These are phyloP conservation scores for Fagus sylvatica DNA, from an alignment of 306 rosid species.

Conservation along the genomic window DNA sequence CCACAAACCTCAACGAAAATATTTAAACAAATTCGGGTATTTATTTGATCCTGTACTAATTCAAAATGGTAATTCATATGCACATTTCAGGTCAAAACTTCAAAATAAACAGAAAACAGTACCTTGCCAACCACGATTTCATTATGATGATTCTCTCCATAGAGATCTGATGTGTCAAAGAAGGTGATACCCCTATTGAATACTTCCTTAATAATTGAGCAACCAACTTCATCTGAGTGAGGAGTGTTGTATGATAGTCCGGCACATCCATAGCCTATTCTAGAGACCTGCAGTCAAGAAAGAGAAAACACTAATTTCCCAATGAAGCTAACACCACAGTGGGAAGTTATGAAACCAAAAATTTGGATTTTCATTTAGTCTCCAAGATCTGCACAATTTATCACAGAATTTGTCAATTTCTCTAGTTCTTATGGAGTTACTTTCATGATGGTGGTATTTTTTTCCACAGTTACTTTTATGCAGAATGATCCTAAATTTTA, in stretches of 20 bases:
- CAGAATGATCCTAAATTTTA: no score
- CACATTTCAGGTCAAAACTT: not conserved
- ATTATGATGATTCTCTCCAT: slow-evolving; percentile 60
- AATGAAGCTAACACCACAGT: not conserved
- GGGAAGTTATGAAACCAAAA: not conserved
- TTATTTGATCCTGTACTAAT: no score
- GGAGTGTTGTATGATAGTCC: slow-evolving; percentile 66
- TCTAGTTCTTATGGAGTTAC: not conserved
- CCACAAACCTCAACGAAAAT: no score
- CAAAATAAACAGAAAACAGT: not conserved
- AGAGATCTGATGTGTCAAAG: slow-evolving; percentile 64
- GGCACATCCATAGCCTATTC: slow-evolving; percentile 81
- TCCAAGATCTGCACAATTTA: not conserved
- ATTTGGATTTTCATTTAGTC: not conserved
- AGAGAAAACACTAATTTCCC: not conserved
- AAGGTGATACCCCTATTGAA: slow-evolving; percentile 66
- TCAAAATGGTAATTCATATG: slow-evolving; percentile 2
- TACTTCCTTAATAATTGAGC: slow-evolving; percentile 54
- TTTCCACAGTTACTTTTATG: no score
- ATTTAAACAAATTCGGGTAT: no score
- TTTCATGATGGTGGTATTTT: no score
- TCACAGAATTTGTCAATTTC: not conserved
- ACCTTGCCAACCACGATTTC: slow-evolving; percentile 80
- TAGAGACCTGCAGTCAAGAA: slow-evolving; percentile 58
- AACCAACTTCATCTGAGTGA: slow-evolving; percentile 67